Evolutionary conservation across 164 flowering plant genomes (phyloP).

Genomic region (Magnolia sinica): DNA sequence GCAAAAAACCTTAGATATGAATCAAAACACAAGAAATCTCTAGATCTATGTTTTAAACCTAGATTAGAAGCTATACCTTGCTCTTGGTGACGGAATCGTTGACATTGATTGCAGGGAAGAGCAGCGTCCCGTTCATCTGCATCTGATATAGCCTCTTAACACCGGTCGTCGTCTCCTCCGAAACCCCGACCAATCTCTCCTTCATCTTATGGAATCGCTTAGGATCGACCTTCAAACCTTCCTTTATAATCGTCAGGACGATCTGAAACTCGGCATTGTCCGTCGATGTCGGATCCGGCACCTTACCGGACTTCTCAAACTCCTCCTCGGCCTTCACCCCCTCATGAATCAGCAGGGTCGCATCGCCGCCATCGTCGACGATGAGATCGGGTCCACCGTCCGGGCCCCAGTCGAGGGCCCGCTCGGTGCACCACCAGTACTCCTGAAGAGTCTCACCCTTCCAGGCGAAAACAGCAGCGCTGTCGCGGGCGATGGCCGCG

Average conservation of each 20-base stretch:
- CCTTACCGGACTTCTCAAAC: conserved; percentile 21
- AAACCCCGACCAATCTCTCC: conserved; percentile 34
- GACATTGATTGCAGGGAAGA: conserved; percentile 31
- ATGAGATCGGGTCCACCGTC: conserved; percentile 34
- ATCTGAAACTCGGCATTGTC: conserved; percentile 45
- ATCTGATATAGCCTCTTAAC: conserved; percentile 38
- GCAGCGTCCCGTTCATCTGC: conserved; percentile 24
- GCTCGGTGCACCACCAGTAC: conserved; percentile 42
- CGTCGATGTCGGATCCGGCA: conserved; percentile 41
- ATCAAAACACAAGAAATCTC: background rate
- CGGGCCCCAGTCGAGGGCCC: conserved; percentile 34
- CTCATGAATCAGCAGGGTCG: conserved; percentile 28
- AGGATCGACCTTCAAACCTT: conserved; percentile 34
- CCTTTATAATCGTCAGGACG: conserved; percentile 31
- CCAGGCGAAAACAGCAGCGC: conserved; percentile 31
- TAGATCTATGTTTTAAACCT: background rate
- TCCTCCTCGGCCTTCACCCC: conserved; percentile 35
- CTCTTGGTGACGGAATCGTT: conserved; percentile 30
- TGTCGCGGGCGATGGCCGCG: conserved; percentile 35
- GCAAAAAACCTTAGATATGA: too few relatives aligned
- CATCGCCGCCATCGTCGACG: conserved; percentile 36
- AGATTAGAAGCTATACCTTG: conserved; percentile 12
- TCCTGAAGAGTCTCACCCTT: conserved; percentile 30
- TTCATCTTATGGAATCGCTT: conserved; percentile 35
- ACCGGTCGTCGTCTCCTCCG: conserved; percentile 40